Evolutionary conservation across 2,329 filamentous ascomycete genomes (phyloP), one percentile per base, ranked within the genome.

Genomic region (Penicillium sp.): DNA sequence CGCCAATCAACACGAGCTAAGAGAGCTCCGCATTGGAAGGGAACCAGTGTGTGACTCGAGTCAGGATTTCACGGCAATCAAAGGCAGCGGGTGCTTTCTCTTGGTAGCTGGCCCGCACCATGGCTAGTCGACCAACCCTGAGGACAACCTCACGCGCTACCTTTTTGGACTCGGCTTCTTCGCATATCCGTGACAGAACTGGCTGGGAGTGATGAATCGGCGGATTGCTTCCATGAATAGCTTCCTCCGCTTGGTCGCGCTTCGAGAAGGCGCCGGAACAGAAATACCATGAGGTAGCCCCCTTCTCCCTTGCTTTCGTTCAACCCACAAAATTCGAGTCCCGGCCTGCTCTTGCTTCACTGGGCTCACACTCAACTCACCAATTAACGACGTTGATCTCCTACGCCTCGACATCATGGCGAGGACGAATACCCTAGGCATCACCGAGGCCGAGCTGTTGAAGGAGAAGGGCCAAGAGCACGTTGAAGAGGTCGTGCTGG

Each of bases 401-500:
- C 10, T 28, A 28, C 22, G 3, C 28, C n/a, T n/a, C 15, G 39
- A 15, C 15, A 37, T 20, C 22, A 66, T 59, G 60, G 17, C 41
- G 38, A 65, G 52, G 17, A 41, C 58, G 10, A 47, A 49, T 34
- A n/a, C 58, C 12, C 31, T 43, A 10, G 37, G 45, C 14, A 11
- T 52, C 15, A 39, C n/a, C 3, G 47, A 58, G 35, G 58, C 51
- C 6, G 57, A 63, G 12, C 10, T 61, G 17, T 31, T 47, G 25
- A 64, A 64, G n/a, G 22, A 20, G 8, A 45, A 49, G 5, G 48
- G 52, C 12, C 35, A 41, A 11, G 62, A 68, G 12, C 71, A 78
- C 57, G 69, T 80, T 4, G 79, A 82, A 55, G 80, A 82, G 62
- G 72, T 81, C 3, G 75, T 75, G 25, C 75, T 81, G 34, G 77